A percentile compares a stretch with the other conserved stretches of the same genome.
phyloP scores from a whole-genome alignment of 2,329 filamentous ascomycete genomes.

The Emmonsia crescens region DNA sequence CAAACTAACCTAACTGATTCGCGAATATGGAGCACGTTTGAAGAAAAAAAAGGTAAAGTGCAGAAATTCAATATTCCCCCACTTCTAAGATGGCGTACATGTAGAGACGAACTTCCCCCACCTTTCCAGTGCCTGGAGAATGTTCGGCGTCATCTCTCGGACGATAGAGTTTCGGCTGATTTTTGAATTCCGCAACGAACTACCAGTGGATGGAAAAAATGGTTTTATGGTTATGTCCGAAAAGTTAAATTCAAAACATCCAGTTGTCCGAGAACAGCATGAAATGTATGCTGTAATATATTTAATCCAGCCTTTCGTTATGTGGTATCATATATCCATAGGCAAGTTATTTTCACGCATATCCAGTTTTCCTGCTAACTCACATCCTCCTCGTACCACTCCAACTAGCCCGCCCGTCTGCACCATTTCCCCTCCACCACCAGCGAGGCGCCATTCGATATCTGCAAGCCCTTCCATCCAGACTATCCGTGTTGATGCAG shows the following conservation, averaged over 20 bases:
- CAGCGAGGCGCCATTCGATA: conserved; percentile 81
- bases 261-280: background rate
- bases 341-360: background rate
- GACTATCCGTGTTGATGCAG: conserved; percentile 71
- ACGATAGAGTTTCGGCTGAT: background rate
- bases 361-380: conserved; percentile 48
- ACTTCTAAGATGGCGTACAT: background rate
- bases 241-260: background rate
- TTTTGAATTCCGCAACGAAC: background rate
- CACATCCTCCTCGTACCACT: conserved; percentile 74
- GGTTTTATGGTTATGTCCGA: background rate
- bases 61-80: too few relatives aligned
- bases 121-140: background rate
- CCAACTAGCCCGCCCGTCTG: conserved; percentile 92
- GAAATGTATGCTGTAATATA: background rate
- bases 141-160: background rate
- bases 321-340: background rate
- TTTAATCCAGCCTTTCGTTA: background rate
- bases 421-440: conserved; percentile 73
- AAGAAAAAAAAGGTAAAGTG: too few relatives aligned
- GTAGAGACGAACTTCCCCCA: background rate
- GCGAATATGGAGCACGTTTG: too few relatives aligned
- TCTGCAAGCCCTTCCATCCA: conserved; percentile 89
- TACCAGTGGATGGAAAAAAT: background rate
- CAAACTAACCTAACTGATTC: too few relatives aligned